Percentiles rank a stretch among this genome's conserved stretches.
phyloP scores from a whole-genome alignment of 2,329 filamentous ascomycete genomes.

The Pestalotiopsis sp. region DNA sequence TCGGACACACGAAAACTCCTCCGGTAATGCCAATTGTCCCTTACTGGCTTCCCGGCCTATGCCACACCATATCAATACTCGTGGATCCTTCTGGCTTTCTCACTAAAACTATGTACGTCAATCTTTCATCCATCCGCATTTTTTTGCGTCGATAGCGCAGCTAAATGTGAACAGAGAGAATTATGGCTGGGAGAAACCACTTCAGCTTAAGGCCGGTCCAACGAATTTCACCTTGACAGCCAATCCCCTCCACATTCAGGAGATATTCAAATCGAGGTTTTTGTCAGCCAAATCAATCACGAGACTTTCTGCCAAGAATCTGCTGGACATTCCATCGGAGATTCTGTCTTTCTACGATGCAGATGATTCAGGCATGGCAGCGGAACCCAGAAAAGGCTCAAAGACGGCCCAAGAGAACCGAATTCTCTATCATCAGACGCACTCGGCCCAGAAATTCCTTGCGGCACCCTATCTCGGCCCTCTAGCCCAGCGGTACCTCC shows the following conservation, averaged over 20 bases:
- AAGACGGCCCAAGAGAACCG: slow-evolving; percentile 8
- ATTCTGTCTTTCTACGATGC: slow-evolving; percentile 16
- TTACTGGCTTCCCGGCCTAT: slow-evolving; percentile 6
- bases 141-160: neutral
- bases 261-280: slow-evolving; percentile 14
- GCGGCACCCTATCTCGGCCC: slow-evolving; percentile 7
- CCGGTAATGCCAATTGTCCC: neutral
- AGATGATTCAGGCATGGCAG: slow-evolving; percentile 18
- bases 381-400: slow-evolving; percentile 7
- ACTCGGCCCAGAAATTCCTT: slow-evolving; percentile 14
- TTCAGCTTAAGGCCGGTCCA: slow-evolving; percentile 6
- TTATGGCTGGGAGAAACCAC: slow-evolving; percentile 4
- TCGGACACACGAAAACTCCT: neutral
- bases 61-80: neutral
- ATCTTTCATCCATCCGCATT: neutral
- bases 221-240: slow-evolving; percentile 8
- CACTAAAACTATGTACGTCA: neutral
- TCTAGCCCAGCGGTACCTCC: slow-evolving; percentile 9
- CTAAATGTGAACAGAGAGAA: neutral
- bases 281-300: slow-evolving; percentile 13
- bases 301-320: slow-evolving; percentile 4
- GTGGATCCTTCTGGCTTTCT: neutral
- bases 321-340: slow-evolving; percentile 5
- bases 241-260: slow-evolving; percentile 12
- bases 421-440: slow-evolving; percentile 14